These are phyloP conservation scores for Phytopythium ostracodes DNA, from an alignment of 352 stramenopile species.

Conservation along the genomic window DNA sequence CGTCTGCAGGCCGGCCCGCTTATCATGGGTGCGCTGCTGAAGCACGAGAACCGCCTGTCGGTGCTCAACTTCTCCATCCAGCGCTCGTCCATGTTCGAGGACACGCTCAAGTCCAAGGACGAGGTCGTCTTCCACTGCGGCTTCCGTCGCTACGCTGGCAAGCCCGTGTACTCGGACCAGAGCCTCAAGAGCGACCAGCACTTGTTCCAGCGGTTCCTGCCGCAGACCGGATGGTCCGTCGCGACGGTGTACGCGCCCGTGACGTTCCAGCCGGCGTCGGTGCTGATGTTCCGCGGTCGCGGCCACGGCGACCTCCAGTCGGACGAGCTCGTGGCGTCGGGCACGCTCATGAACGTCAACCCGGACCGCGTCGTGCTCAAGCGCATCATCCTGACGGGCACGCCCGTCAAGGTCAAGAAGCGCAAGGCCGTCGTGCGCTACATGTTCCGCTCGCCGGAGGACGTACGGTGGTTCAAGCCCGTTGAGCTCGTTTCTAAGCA, in stretches of 20 bases:
- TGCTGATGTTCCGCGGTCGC: constrained; percentile 91
- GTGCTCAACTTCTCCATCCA: constrained; percentile 97
- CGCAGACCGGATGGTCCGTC: constrained; percentile 87
- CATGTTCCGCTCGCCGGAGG: constrained; percentile 99
- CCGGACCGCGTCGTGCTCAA: constrained; percentile 98
- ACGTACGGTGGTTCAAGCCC: constrained; percentile 98
- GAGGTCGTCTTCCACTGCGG: constrained; percentile 95
- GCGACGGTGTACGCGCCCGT: constrained; percentile 90
- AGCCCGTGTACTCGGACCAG: constrained; percentile 96
- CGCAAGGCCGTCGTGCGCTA: constrained; percentile 97
- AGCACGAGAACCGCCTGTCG: constrained; percentile 97
- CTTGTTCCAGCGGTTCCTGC: constrained; percentile 98
- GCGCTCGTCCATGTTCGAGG: constrained; percentile 64
- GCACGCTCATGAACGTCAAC: constrained; percentile 95
- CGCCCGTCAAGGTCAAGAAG: constrained; percentile 98
- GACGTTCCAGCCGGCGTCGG: constrained; percentile 95
- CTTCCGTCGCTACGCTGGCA: constrained; percentile 92
- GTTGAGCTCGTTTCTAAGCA: constrained; percentile 98
- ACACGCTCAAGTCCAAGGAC: constrained; percentile 96
- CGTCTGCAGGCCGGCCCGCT: constrained; percentile 58
- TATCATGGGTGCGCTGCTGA: constrained; percentile 86
- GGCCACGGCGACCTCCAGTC: constrained; percentile 27
- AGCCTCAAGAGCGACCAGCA: constrained; percentile 99
- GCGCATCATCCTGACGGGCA: constrained; percentile 97
- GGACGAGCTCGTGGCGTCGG: constrained; percentile 90